Evolutionary conservation across 2,329 filamentous ascomycete genomes (phyloP), one percentile per base, ranked within the genome.

Genomic region (Xylaria sp.): DNA sequence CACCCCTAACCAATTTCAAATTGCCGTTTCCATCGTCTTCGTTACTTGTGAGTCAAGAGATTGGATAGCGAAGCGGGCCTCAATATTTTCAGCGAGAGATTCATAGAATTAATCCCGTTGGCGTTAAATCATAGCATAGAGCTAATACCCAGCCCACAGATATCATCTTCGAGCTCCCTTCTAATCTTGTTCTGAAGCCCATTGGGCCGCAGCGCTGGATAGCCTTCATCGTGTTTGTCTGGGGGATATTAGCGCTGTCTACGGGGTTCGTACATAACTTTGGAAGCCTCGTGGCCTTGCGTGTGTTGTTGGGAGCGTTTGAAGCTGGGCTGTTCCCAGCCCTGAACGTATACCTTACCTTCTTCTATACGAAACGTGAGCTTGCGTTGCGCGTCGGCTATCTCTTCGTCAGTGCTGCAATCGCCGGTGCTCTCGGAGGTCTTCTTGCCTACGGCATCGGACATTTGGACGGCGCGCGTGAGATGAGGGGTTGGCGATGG

Each of bases 321-420:
- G 76, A 78, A 61, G 76, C 76, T 2, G 76, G 76, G 0, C 66
- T 77, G 13, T 77, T 78, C 59, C 76, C 76, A 2, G 76, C 74
- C 1, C 71, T 77, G 37, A 77, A 75, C 59, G 71, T 77, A 2
- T 77, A 77, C 73, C 84, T 94, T 20, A 93, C 91, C 0, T 87
- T 93, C 72, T 94, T 93, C 83, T 94, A 94, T 81, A 91, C 89
- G 56, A 91, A 91, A 76, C 85, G 86, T 34, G 92, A 94, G 79
- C 85, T 94, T 1, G 91, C 91, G 4, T 80, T 93, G 51, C 88
- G 92, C 2, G 89, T 93, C 2, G 91, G 90, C 1, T 93, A 92
- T 73, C 84, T 94, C 0, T 93, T 94, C 76, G 89, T 91, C 60
- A 88, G 85, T 52, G 87, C 91, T 1, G 91, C 92, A 1, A 82